A percentile compares a stretch with the other conserved stretches of the same genome.
Evolutionary conservation across 2,329 filamentous ascomycete genomes (phyloP).

Genomic region (Coniochaeta sp.): DNA sequence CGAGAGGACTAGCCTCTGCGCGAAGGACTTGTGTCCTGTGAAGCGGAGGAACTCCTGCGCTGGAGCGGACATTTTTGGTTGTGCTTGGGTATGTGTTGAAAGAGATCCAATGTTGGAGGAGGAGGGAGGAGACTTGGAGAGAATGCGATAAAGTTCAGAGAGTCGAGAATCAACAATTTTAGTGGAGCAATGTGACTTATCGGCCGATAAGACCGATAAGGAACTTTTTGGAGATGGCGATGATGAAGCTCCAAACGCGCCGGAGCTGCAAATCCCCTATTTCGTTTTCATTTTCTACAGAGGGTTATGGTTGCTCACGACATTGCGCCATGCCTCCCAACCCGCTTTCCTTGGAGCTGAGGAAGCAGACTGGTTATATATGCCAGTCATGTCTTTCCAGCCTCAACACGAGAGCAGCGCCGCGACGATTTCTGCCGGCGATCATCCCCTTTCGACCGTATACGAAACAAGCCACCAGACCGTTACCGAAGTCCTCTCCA

Average conservation of each 20-base stretch:
- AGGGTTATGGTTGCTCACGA: background rate
- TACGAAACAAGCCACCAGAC: background rate
- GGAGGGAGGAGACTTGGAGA: background rate
- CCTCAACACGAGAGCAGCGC: constrained; percentile 3
- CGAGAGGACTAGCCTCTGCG: constrained; percentile 78
- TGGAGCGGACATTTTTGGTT: constrained; percentile 32
- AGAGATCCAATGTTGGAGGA: too few relatives aligned
- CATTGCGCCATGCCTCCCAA: constrained; percentile 16
- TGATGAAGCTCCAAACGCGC: background rate
- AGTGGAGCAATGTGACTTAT: background rate
- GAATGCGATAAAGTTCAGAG: background rate
- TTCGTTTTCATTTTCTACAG: background rate
- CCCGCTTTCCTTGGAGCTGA: constrained; percentile 14
- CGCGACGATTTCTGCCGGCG: constrained; percentile 2
- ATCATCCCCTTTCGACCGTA: background rate
- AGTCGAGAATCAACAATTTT: background rate
- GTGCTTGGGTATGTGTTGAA: too few relatives aligned
- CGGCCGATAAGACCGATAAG: background rate
- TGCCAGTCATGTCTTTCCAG: constrained; percentile 18
- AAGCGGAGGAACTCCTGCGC: constrained; percentile 61
- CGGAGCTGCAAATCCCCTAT: background rate
- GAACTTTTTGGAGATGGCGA: background rate
- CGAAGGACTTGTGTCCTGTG: constrained; percentile 75
- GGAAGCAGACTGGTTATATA: constrained; percentile 15
- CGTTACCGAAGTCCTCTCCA: background rate